phyloP scores from a whole-genome alignment of 139 green algal genomes.

The Chlorella sorokiniana region DNA sequence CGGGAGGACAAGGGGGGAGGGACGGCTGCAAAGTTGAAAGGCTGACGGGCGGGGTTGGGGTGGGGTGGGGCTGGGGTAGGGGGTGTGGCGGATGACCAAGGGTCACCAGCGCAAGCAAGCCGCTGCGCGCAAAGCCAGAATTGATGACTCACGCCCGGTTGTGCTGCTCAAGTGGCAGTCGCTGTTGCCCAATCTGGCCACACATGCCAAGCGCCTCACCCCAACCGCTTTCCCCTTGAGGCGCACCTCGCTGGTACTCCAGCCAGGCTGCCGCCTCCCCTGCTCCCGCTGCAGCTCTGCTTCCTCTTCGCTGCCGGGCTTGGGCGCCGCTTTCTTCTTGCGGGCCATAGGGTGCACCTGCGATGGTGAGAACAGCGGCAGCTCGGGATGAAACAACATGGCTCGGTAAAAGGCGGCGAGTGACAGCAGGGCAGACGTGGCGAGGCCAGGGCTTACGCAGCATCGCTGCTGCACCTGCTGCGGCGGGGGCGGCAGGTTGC shows the following conservation, averaged over 20 bases:
- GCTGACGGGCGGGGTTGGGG: too few species aligned
- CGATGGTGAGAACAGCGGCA: not conserved
- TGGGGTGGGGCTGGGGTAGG: not conserved
- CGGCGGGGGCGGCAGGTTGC: conserved; percentile 36
- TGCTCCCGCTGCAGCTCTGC: conserved; percentile 19
- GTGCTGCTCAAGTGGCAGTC: too few species aligned
- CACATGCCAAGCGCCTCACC: too few species aligned
- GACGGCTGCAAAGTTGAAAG: not conserved
- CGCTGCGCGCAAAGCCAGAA: not conserved
- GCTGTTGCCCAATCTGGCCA: too few species aligned
- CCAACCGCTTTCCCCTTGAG: too few species aligned
- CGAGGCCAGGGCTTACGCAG: too few species aligned
- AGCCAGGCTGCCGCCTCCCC: conserved; percentile 9
- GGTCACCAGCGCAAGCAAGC: not conserved
- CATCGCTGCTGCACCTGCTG: conserved; percentile 13
- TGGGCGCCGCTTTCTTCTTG: conserved; percentile 40
- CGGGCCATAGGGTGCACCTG: conserved; percentile 39
- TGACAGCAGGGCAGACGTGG: too few species aligned
- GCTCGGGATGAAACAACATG: not conserved
- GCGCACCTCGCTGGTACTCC: conserved; percentile 24
- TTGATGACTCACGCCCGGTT: too few species aligned
- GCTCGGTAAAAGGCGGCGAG: too few species aligned
- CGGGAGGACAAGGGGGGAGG: not conserved
- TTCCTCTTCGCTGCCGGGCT: conserved; percentile 47
- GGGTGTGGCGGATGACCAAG: too few species aligned